Percentiles rank a stretch among this genome's conserved stretches.
phyloP scores from a whole-genome alignment of 768 basidiomycete genomes.

The Psilocybe tampanensis region DNA sequence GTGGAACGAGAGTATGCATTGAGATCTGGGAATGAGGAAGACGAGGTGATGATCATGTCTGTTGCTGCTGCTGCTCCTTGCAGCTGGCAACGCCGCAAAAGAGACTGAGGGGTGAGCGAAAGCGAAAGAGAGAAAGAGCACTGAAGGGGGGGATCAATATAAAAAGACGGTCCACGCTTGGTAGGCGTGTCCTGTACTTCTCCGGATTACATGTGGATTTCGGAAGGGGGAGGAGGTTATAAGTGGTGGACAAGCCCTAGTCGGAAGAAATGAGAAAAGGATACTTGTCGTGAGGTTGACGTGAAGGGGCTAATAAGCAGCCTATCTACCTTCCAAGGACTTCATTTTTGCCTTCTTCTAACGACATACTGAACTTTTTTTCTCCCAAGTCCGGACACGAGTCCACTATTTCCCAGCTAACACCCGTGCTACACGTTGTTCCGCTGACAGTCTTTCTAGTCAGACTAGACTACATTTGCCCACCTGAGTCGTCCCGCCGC shows the following conservation, averaged over 20 bases:
- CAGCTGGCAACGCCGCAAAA: background rate
- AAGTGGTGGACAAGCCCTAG: background rate
- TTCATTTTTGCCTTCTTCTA: background rate
- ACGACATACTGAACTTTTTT: background rate
- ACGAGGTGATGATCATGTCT: conserved; percentile 13
- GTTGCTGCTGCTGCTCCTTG: too few species aligned
- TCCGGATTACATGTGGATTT: conserved; percentile 2
- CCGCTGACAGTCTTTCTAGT: background rate
- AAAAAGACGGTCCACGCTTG: conserved; percentile 3
- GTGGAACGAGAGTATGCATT: conserved; percentile 1
- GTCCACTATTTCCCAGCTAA: background rate
- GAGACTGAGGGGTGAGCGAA: background rate
- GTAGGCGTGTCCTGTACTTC: conserved; percentile 2
- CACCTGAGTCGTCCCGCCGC: background rate
- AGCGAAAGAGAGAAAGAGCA: background rate
- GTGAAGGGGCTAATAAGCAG: conserved; percentile 13
- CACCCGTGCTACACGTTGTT: background rate
- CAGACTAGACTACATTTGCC: too few species aligned
- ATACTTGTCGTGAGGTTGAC: conserved; percentile 20
- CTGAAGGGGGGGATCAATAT: conserved; percentile 4
- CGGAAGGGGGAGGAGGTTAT: background rate
- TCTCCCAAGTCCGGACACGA: conserved; percentile 4
- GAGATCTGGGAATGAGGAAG: conserved; percentile 17
- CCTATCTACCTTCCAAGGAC: background rate
- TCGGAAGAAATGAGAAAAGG: conserved; percentile 4